Evolutionary conservation across 805 yeast species (phyloP), one percentile per base, ranked within the genome.

Genomic region (Vanderwaltozyma polyspora): DNA sequence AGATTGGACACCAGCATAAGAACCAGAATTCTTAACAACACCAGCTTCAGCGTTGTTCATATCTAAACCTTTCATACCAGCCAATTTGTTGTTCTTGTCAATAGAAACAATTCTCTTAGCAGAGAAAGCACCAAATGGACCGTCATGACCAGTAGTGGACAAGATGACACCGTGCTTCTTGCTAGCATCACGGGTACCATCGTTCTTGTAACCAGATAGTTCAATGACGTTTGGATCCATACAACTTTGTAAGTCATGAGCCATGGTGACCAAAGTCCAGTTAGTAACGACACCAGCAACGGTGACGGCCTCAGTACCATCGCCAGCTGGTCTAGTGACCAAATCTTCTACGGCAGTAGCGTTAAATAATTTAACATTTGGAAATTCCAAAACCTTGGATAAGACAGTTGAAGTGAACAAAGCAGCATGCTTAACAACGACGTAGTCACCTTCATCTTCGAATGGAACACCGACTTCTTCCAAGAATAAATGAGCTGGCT

Each of bases 161-260:
- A 80, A 63, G 37, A 79, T 73, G 36, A 80, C 74, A 49, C 60
- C 60, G 36, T 52, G 57, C 39, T 50, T 55, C 36, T 47, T 39
- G 25, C 52, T 64, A 55, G 40, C 67, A 28, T 55, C 60, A 28
- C 57, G 46, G 12, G 52, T 34, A 31, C 60, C 60, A 32, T 55
- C 56, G 25, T 51, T 36, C 25, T 46, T 36, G 47, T 53, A 55
- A 26, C 60, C 60, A 19, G 66, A 54, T 31, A 66, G 64, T 49
- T 79, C 79, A 64, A 79, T 76, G 40, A 84, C 79, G 63, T 79
- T 78, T 32, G 87, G 86, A 53, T 79, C 87, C 86, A 79, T 79
- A 56, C 87, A 79, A 11, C 80, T 73, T 57, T 79, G 87, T 36
- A 73, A 72, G 52, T 76, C 81, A 51, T 79, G 87, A 57, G 78